These are phyloP conservation scores for Symbiodinium natans DNA, from an alignment of 73 alveolate genomes.

Conservation along the genomic window DNA sequence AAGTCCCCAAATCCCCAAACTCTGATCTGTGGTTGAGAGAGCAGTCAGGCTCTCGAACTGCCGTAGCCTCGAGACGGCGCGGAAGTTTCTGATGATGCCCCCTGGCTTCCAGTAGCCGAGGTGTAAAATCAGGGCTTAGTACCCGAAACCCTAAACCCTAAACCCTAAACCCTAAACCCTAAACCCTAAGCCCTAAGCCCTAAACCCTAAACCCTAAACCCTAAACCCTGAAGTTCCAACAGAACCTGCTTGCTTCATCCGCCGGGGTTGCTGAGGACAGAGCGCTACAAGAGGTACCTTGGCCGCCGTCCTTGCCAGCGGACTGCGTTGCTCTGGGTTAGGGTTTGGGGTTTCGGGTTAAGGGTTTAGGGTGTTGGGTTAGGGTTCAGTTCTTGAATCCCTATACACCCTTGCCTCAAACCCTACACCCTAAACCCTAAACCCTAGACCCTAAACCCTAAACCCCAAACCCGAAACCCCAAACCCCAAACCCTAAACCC, in stretches of 20 bases:
- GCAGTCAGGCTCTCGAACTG: constrained; percentile 43
- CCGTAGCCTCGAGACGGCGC: constrained; percentile 44
- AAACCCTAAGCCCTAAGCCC: not conserved
- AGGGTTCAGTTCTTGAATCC: too few species aligned
- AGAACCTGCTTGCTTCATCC: too few species aligned
- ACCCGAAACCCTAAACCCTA: not conserved
- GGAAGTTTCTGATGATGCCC: constrained; percentile 42
- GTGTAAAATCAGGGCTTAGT: too few species aligned
- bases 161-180: not conserved
- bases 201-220: not conserved
- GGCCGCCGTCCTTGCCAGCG: not conserved
- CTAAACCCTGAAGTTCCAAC: not conserved
- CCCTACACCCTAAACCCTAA: too few species aligned
- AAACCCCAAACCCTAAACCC: too few species aligned
- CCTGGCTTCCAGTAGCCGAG: too few species aligned
- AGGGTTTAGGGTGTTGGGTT: not conserved
- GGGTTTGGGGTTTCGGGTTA: not conserved
- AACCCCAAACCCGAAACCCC: too few species aligned
- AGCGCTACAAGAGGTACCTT: constrained; percentile 46
- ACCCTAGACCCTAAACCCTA: too few species aligned
- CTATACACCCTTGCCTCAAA: too few species aligned
- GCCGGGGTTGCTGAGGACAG: constrained; percentile 22
- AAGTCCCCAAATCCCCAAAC: too few species aligned
- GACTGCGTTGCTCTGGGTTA: not conserved
- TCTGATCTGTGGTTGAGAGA: too few species aligned